A percentile compares a stretch with the other conserved stretches of the same genome.
phyloP scores from a whole-genome alignment of 2,329 filamentous ascomycete genomes.

The Diplodia corticola region DNA sequence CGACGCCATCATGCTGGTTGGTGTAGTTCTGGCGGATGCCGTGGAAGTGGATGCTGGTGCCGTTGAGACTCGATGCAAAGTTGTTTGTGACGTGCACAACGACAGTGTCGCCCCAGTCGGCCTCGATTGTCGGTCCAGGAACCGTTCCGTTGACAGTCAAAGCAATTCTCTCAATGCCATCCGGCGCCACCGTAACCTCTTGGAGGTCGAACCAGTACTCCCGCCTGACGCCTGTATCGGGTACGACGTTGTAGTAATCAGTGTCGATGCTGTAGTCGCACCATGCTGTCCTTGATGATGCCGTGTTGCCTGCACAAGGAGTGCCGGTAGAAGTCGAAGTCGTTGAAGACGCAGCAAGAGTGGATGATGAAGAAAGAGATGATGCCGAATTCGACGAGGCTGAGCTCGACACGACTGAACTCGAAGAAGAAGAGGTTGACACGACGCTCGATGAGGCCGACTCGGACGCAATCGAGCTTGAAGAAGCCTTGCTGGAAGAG shows the following conservation, averaged over 20 bases:
- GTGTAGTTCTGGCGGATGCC: constrained; percentile 59
- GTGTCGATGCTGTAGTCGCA: constrained; percentile 53
- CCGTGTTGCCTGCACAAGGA: constrained; percentile 15
- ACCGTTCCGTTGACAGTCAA: constrained; percentile 15
- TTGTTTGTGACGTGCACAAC: constrained; percentile 52
- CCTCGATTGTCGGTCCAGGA: constrained; percentile 20
- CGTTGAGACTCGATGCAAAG: constrained; percentile 49
- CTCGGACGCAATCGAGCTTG: not conserved
- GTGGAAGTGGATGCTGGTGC: constrained; percentile 64
- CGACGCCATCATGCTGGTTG: constrained; percentile 59
- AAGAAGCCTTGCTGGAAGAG: not conserved
- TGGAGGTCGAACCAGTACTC: constrained; percentile 57
- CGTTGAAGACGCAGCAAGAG: not conserved
- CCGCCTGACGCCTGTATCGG: constrained; percentile 57
- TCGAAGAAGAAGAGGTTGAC: not conserved
- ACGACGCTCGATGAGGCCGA: not conserved
- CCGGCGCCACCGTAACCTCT: constrained; percentile 54
- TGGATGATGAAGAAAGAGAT: not conserved
- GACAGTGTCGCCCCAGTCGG: constrained; percentile 50
- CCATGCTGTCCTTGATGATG: constrained; percentile 36
- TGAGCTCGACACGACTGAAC: not conserved
- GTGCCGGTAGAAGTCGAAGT: not conserved
- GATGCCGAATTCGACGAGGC: not conserved
- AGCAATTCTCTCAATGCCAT: constrained; percentile 52
- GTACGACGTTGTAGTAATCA: constrained; percentile 54